These are phyloP conservation scores for Apophysomyces sp. DNA, from an alignment of 371 early-diverging fungal genomes.

Conservation along the genomic window DNA sequence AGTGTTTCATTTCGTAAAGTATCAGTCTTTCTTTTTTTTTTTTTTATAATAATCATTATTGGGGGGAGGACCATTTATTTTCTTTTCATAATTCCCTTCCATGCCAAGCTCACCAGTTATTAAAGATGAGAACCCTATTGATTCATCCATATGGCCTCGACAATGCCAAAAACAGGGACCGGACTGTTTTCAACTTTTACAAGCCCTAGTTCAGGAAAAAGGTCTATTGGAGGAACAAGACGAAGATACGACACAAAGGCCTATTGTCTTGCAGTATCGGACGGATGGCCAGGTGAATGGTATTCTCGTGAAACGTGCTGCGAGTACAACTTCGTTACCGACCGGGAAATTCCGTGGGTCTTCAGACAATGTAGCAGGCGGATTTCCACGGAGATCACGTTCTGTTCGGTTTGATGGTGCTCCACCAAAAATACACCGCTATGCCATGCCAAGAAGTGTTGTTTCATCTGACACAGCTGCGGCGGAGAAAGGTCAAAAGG, in stretches of 20 bases:
- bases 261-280: neutral
- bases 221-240: neutral
- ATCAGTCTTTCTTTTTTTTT: too few species aligned
- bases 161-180: neutral
- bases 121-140: neutral
- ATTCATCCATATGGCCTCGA: neutral
- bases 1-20: neutral
- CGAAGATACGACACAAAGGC: neutral
- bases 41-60: too few species aligned
- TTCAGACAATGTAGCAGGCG: neutral
- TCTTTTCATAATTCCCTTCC: neutral
- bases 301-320: neutral
- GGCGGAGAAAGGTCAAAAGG: neutral
- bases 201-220: neutral
- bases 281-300: neutral
- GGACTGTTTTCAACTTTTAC: neutral
- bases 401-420: slow-evolving; percentile 1
- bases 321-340: neutral
- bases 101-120: neutral
- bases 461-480: neutral
- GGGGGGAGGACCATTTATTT: too few species aligned
- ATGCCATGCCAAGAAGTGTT: neutral
- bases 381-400: slow-evolving; percentile 1
- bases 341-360: neutral
- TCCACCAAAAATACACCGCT: slow-evolving; percentile 2